Evolutionary conservation across 2,329 filamentous ascomycete genomes (phyloP), one percentile per base, ranked within the genome.

Genomic region (Aureobasidium lini): DNA sequence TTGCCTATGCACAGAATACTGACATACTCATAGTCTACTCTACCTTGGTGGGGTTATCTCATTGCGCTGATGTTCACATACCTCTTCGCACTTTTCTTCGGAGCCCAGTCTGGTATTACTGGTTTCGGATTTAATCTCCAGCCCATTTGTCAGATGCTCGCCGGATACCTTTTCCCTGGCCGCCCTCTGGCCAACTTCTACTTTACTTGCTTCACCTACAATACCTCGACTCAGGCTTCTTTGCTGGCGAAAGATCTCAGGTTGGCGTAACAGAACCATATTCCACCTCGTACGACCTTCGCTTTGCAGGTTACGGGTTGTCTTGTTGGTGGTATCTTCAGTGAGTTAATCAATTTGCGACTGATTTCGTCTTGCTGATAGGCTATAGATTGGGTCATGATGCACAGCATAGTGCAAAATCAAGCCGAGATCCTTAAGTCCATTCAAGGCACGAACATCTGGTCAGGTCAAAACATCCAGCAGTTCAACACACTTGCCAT

Each of bases 391-490:
- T 23, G 39, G n/a, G 34, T 11, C 34, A 64, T 59, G 48, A 62
- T 61, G 60, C 18, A 71, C 60, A 73, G 69, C 32, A 79, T 81
- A 57, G 72, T 79, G 1, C 65, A 69, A 5, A 73, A 75, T 59
- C 76, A 79, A 60, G 65, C 69, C 3, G 69, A 75, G 1, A 73
- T 78, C 37, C 68, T 80, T 1, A 62, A 69, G 6, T 69, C 73
- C 16, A 70, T 76, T 6, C 64, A 77, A 49, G 78, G 77, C 5
- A 73, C 70, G 49, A 75, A 74, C 61, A 73, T 78, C 43, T 80
- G 78, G 78, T 76, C 73, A 29, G 77, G 79, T n/a, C 73, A 77
- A 10, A 73, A 75, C 42, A 70, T 79, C 2, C 78, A 81, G 63
- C 69, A 71, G 6, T 68, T 67, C 69, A 80, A 80, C 62, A 73